Percentiles rank a stretch among this genome's conserved stretches.
phyloP scores from a whole-genome alignment of 306 rosid genomes.

The Ochetophila trinervis region DNA sequence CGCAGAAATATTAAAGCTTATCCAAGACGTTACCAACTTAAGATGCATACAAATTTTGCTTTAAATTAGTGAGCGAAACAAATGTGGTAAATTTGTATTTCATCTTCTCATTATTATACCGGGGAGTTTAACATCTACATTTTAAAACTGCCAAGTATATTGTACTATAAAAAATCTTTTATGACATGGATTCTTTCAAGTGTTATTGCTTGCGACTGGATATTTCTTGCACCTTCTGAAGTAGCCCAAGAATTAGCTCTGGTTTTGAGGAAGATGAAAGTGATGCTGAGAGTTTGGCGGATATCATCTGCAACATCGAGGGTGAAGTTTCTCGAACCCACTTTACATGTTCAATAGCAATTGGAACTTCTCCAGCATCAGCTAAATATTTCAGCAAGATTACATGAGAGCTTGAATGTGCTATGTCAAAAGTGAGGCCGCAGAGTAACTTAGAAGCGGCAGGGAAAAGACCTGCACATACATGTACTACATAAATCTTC shows the following conservation, averaged over 20 bases:
- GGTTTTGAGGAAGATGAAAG: slow-evolving; percentile 56
- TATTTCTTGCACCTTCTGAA: slow-evolving; percentile 43
- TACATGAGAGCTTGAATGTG: slow-evolving; percentile 47
- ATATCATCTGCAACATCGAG: slow-evolving; percentile 44
- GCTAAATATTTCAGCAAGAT: slow-evolving; percentile 59
- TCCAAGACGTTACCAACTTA: background rate
- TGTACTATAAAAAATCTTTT: background rate
- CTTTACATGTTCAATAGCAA: slow-evolving; percentile 60
- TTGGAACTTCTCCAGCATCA: slow-evolving; percentile 49
- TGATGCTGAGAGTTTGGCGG: slow-evolving; percentile 52
- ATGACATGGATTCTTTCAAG: slow-evolving; percentile 21
- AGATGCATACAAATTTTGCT: background rate
- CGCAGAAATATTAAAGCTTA: no score
- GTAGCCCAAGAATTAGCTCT: slow-evolving; percentile 48
- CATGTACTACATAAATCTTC: background rate
- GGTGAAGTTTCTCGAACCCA: slow-evolving; percentile 55
- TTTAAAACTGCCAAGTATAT: background rate
- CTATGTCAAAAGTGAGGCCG: slow-evolving; percentile 38
- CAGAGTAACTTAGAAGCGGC: slow-evolving; percentile 69
- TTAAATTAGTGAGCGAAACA: background rate
- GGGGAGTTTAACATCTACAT: background rate
- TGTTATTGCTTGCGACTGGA: slow-evolving; percentile 19
- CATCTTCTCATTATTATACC: background rate
- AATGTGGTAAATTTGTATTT: background rate
- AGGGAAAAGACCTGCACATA: slow-evolving; percentile 53